Conservation (phyloP, 192 early-diverging fungal genomes). For the Phlyctochytrium arcticum region DNA sequence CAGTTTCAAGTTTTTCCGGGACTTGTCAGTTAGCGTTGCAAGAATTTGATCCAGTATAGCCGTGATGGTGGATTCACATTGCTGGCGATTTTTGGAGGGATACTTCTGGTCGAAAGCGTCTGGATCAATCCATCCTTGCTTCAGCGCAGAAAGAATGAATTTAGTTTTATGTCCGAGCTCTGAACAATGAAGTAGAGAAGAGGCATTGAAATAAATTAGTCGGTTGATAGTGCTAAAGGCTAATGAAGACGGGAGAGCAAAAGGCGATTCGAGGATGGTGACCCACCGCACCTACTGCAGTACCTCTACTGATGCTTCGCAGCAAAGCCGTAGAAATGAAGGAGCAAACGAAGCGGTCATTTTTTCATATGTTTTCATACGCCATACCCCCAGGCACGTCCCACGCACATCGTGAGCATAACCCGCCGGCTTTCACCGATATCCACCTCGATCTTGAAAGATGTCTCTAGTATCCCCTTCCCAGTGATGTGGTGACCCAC, state of each 20-base stretch:
- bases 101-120: background rate
- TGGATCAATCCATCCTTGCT: background rate
- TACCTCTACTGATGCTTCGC: background rate
- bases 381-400: background rate
- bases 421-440: background rate
- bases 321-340: background rate
- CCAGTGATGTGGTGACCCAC: background rate
- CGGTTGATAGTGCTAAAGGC: background rate
- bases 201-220: background rate
- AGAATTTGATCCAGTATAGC: background rate
- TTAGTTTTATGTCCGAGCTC: background rate
- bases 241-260: background rate
- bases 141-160: background rate
- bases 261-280: background rate
- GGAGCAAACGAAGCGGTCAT: background rate
- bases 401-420: background rate
- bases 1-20: background rate
- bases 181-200: background rate
- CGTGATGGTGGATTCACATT: background rate
- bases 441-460: no score
- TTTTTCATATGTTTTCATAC: background rate
- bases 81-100: background rate
- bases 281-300: background rate
- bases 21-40: background rate
- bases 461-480: background rate